Base-by-base conservation (phyloP, 306 rosid species). In the Potentilla sterilis region DNA sequence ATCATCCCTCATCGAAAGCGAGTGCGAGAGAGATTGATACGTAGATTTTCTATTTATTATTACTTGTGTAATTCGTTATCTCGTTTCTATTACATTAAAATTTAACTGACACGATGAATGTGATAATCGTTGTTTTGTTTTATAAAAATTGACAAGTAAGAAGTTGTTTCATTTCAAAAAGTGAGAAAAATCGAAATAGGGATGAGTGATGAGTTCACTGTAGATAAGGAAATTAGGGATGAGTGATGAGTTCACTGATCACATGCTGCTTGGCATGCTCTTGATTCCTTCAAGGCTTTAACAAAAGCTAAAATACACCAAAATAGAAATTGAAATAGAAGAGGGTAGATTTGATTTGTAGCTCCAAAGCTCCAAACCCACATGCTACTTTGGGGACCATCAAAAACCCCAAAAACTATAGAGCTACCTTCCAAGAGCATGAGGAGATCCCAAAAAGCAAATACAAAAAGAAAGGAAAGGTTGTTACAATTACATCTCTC, bases 371-470 rank as follows among this genome's bases (percentile, higher is more conserved):
- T 84, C 79, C 85, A 84, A 81, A 83, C 84, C 88, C 98, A 87
- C 96, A 94, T 88, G 92, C 91, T 82, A 79, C 84, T 55, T 42
- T 80, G 82, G 94, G 93, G 91, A 89, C 94, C 89, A 88, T 82
- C 67, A 84, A 88, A 67, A 51, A 48, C 57, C 82, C 77, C 67
- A 54, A 83, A 88, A 80, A 77, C 77, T 4, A 3, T 69, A 76
- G 78, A 84, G 82, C 82, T 77, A 77, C 70, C 78, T 77, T 77
- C 76, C 85, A 75, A 84, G 79, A 76, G 84, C 88, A 86, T 89
- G 81, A 87, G 89, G 88, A 89, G 95, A 91, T 86, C 92, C 93
- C 91, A 85, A 89, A 90, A 90, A 80, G 87, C 71, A 87, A 87
- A 76, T 83, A 87, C 92, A 83, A 85, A 83, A 82, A 68, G 61